A percentile compares a stretch with the other conserved stretches of the same genome.
Evolutionary conservation across 352 stramenopile species (phyloP).

Genomic region (Globisporangium cederbergense): DNA sequence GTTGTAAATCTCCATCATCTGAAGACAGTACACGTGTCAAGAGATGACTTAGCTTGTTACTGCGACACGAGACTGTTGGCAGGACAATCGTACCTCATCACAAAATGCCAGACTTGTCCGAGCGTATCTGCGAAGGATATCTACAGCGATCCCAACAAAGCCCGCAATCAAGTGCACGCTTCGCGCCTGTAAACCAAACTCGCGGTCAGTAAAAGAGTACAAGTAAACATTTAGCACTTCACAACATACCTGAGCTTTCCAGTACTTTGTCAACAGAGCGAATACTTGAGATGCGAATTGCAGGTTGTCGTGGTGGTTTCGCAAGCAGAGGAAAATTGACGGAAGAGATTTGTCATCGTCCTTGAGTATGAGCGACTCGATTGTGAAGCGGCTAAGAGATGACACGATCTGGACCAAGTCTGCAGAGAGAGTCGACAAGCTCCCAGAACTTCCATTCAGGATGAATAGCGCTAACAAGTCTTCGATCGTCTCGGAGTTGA

Average conservation of each 20-base stretch:
- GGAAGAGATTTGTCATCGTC: slow-evolving; percentile 51
- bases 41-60: background rate
- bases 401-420: slow-evolving; percentile 48
- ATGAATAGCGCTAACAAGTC: slow-evolving; percentile 59
- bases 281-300: slow-evolving; percentile 55
- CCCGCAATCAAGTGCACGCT: slow-evolving; percentile 45
- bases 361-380: slow-evolving; percentile 42
- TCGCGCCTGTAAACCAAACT: slow-evolving; percentile 11
- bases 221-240: background rate
- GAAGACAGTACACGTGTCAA: background rate
- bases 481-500: slow-evolving; percentile 57
- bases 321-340: slow-evolving; percentile 63
- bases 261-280: slow-evolving; percentile 50
- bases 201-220: background rate
- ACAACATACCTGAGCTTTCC: slow-evolving; percentile 29
- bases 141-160: slow-evolving; percentile 60
- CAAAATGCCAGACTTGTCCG: slow-evolving; percentile 4
- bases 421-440: slow-evolving; percentile 30
- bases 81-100: slow-evolving; percentile 16
- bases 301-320: slow-evolving; percentile 39
- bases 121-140: slow-evolving; percentile 30
- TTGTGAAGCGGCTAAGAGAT: slow-evolving; percentile 31
- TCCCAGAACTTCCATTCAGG: slow-evolving; percentile 22
- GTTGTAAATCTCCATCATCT: slow-evolving; percentile 59
- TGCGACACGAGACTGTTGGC: background rate